phyloP scores from a whole-genome alignment of 306 rosid species.

The Canavalia gladiata region DNA sequence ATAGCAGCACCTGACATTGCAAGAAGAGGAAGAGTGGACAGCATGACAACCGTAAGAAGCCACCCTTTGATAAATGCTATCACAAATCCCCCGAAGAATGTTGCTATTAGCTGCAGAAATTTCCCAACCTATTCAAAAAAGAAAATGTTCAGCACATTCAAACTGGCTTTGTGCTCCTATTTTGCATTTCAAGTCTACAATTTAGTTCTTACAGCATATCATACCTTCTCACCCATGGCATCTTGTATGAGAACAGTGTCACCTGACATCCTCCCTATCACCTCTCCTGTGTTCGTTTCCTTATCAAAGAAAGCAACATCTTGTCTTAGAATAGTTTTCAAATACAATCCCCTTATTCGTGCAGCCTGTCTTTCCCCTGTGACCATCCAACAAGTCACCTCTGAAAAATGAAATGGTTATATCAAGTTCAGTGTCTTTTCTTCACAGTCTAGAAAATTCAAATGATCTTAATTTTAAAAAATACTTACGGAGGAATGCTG shows the following conservation, averaged over 20 bases:
- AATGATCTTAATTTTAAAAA: neutral
- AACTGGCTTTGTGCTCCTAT: neutral
- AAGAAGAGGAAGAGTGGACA: conserved; percentile 80
- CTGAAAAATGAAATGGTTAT: conserved; percentile 53
- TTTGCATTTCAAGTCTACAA: conserved; percentile 10
- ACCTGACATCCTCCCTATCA: conserved; percentile 90
- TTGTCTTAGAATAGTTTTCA: conserved; percentile 88
- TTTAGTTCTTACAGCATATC: neutral
- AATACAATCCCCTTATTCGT: conserved; percentile 80
- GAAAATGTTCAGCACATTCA: conserved; percentile 16
- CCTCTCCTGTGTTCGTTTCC: conserved; percentile 93
- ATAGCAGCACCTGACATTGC: conserved; percentile 71
- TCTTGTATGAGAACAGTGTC: conserved; percentile 96
- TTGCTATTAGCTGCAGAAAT: conserved; percentile 67
- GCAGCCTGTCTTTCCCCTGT: conserved; percentile 97
- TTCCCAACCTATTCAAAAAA: conserved; percentile 79
- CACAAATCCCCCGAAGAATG: conserved; percentile 76
- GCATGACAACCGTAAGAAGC: conserved; percentile 86
- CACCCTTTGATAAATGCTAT: conserved; percentile 85
- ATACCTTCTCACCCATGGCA: conserved; percentile 96
- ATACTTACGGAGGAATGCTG: conserved; percentile 84
- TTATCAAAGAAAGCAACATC: conserved; percentile 86
- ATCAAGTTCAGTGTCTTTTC: conserved; percentile 24
- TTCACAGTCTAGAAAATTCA: neutral
- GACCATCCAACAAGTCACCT: conserved; percentile 93